Base-by-base conservation (phyloP, 2,329 filamentous ascomycete species). In the Sarocladium kiliense region DNA sequence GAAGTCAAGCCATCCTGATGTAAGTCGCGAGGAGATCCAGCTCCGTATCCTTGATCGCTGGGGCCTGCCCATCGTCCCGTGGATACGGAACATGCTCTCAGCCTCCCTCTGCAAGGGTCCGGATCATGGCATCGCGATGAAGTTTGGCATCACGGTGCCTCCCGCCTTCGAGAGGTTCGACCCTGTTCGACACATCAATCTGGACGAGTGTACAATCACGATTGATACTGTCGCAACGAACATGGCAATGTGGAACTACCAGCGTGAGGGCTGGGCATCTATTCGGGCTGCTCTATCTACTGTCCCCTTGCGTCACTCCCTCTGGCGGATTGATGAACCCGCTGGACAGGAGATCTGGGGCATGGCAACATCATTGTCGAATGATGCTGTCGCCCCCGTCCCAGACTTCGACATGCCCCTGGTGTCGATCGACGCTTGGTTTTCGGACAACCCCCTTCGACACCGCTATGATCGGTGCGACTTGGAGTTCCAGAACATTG, bases 121-220 rank as follows among this genome's bases (percentile, higher is more conserved):
- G 14, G 54, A 55, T 51, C 54, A 55, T 19, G 54, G 54, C 44
- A 51, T 55, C 32, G 54, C 54, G 12, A 55, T 55, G 54, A 55
- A 50, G 19, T 55, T 55, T 21, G 44, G 54, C 3, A 18, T 55
- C 26, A 37, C 21, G 12, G 51, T 42, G 51, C 34, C 34, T 12
- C 14, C n/a, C 23, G 51, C 19, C 6, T 41, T 10, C n/a, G 51
- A 54, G 51, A 39, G 30, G 4, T 55, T 55, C 54, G 54, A 51
- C 14, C 54, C 54, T 21, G 42, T 39, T 9, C 36, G 21, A 11
- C 44, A 51, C 30, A 55, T 55, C 32, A 45, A 55, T 25, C 44
- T 55, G 23, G 36, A 26, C 26, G 19, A 55, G 30, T 51, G 54
- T 19, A 55, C 54, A 10, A 26, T 55, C 12, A 51, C 42, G 36